phyloP scores from a whole-genome alignment of 2,329 filamentous ascomycete genomes.

The Arthrobotrys iridis region DNA sequence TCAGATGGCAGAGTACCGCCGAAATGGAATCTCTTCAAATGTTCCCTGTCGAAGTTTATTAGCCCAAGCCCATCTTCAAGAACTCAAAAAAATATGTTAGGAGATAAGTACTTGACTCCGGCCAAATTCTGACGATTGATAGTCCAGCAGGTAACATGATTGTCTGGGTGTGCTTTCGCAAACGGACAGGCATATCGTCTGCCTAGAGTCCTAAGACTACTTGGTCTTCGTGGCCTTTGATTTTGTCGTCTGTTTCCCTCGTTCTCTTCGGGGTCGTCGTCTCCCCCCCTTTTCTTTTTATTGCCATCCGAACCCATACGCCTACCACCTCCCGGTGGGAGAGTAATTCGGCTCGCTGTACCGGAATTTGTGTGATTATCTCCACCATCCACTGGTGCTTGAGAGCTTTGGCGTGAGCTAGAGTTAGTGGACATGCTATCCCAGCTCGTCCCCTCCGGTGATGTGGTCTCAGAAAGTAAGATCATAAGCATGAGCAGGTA shows the following conservation, averaged over 20 bases:
- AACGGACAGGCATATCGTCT: constrained; percentile 45
- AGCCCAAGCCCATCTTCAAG: background rate
- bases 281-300: constrained; percentile 25
- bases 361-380: constrained; percentile 12
- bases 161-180: constrained; percentile 44
- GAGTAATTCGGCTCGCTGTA: background rate
- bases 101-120: constrained; percentile 40
- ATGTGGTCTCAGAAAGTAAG: constrained; percentile 36
- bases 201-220: constrained; percentile 32
- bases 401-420: constrained; percentile 47
- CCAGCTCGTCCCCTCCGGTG: constrained; percentile 21
- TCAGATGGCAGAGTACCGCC: constrained; percentile 36
- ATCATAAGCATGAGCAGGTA: constrained; percentile 51
- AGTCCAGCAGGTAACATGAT: constrained; percentile 51
- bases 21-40: constrained; percentile 50
- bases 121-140: constrained; percentile 52
- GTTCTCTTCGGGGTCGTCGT: constrained; percentile 43
- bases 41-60: constrained; percentile 25
- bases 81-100: background rate
- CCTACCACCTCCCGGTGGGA: constrained; percentile 15
- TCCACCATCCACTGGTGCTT: constrained; percentile 25
- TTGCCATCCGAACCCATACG: constrained; percentile 8
- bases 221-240: constrained; percentile 19
- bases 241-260: constrained; percentile 28
- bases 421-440: constrained; percentile 41